Evolutionary conservation across 306 rosid genomes (phyloP).

Genomic region (Casuarina equisetifolia): DNA sequence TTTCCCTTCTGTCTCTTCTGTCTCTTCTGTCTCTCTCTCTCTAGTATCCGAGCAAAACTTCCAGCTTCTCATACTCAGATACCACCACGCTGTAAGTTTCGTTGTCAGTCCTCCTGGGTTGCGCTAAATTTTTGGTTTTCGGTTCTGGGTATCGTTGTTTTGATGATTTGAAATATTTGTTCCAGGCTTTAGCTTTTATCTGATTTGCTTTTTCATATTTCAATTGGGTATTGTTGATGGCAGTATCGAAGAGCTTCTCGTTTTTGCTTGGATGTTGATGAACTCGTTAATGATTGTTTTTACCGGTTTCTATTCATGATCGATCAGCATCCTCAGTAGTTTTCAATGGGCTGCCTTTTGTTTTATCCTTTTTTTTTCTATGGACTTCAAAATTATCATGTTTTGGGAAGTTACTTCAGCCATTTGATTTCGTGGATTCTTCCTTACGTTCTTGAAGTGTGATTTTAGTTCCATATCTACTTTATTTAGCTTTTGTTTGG

Average conservation of each 20-base stretch:
- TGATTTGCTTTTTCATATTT: neutral
- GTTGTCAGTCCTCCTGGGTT: neutral
- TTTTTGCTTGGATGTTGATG: conserved; percentile 1
- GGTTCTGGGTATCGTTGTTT: neutral
- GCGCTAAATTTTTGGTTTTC: neutral
- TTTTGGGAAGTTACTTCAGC: neutral
- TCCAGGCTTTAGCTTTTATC: neutral
- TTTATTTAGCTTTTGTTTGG: neutral
- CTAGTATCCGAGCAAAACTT: neutral
- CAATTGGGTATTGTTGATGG: neutral
- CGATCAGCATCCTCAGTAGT: neutral
- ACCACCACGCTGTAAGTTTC: conserved; percentile 28
- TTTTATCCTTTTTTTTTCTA: neutral
- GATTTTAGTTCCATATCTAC: neutral
- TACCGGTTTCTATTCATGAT: neutral
- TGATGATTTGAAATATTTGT: neutral
- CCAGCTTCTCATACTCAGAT: neutral
- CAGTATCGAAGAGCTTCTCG: neutral
- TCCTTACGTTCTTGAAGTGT: neutral
- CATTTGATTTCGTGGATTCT: neutral
- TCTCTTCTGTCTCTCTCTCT: neutral
- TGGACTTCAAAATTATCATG: neutral
- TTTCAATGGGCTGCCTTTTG: conserved; percentile 1
- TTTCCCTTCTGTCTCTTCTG: conserved; percentile 1
- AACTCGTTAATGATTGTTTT: conserved; percentile 1